phyloP scores from a whole-genome alignment of 352 stramenopile species.

The Globisporangium orthogonon region DNA sequence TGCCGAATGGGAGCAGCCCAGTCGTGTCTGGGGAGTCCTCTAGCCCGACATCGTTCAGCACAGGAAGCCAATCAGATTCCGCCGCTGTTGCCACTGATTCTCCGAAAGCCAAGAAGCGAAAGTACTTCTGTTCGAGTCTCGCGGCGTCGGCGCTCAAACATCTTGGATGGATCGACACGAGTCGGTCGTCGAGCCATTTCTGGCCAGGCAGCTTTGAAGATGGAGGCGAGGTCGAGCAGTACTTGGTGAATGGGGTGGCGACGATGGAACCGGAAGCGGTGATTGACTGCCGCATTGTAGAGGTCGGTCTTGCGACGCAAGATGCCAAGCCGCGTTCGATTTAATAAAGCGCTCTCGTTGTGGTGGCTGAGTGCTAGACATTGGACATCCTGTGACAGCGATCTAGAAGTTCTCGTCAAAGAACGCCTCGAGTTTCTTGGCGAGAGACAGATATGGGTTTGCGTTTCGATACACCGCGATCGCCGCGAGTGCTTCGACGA shows the following conservation, averaged over 20 bases:
- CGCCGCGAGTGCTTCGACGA: conserved; percentile 61
- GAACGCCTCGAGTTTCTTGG: conserved; percentile 73
- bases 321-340: conserved; percentile 10
- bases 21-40: background rate
- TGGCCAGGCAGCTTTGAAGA: conserved; percentile 84
- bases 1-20: background rate
- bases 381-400: background rate
- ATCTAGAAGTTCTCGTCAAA: conserved; percentile 68
- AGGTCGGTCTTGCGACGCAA: conserved; percentile 60
- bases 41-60: background rate
- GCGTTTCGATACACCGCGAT: conserved; percentile 73
- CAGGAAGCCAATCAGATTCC: background rate
- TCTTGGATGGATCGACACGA: conserved; percentile 68
- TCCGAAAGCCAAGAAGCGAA: conserved; percentile 30
- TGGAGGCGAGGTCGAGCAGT: conserved; percentile 60
- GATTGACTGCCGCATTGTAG: conserved; percentile 77
- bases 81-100: background rate
- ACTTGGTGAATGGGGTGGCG: conserved; percentile 32
- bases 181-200: conserved; percentile 64
- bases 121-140: conserved; percentile 85
- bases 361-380: background rate
- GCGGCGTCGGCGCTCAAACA: conserved; percentile 75
- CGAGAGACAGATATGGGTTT: conserved; percentile 68
- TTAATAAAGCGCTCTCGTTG: background rate
- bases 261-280: conserved; percentile 48